Evolutionary conservation across 805 yeast species (phyloP).

Genomic region (Clavispora fructus): DNA sequence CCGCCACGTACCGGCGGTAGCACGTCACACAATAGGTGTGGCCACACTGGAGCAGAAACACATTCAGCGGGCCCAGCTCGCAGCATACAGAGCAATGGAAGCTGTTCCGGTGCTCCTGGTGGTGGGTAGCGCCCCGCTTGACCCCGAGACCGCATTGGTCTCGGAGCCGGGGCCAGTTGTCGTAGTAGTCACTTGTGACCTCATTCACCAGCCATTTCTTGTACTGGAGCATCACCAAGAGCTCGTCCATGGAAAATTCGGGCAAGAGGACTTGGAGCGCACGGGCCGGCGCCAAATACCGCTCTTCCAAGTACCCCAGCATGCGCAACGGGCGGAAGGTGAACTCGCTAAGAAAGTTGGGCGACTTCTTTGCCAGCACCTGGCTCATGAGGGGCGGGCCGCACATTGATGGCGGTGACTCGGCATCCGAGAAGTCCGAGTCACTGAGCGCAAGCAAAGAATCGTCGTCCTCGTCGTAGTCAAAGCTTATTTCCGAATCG

Average conservation of each 20-base stretch:
- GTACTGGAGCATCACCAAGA: conserved; percentile 30
- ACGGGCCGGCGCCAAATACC: conserved; percentile 19
- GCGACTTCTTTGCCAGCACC: conserved; percentile 4
- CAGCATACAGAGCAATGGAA: conserved; percentile 71
- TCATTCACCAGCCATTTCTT: conserved; percentile 38
- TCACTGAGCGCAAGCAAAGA: background rate
- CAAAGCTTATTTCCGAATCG: conserved; percentile 14
- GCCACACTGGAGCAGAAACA: conserved; percentile 57
- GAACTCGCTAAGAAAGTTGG: conserved; percentile 5
- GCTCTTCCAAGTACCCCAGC: conserved; percentile 19
- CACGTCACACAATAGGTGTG: conserved; percentile 72
- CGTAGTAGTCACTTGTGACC: conserved; percentile 32
- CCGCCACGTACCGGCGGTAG: conserved; percentile 54
- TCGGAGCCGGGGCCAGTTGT: conserved; percentile 21
- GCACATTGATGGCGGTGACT: conserved; percentile 6
- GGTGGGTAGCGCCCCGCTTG: background rate
- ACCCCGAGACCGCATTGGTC: conserved; percentile 24
- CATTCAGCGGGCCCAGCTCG: conserved; percentile 35
- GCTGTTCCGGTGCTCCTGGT: background rate
- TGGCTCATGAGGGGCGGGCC: background rate
- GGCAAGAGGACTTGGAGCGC: conserved; percentile 22
- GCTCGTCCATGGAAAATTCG: conserved; percentile 24
- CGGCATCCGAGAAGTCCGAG: background rate
- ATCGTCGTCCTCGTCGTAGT: conserved; percentile 17
- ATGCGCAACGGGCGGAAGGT: conserved; percentile 8